Evolutionary conservation across 345 rosid genomes (phyloP).

Genomic region (Arabidopsis arenosa): DNA sequence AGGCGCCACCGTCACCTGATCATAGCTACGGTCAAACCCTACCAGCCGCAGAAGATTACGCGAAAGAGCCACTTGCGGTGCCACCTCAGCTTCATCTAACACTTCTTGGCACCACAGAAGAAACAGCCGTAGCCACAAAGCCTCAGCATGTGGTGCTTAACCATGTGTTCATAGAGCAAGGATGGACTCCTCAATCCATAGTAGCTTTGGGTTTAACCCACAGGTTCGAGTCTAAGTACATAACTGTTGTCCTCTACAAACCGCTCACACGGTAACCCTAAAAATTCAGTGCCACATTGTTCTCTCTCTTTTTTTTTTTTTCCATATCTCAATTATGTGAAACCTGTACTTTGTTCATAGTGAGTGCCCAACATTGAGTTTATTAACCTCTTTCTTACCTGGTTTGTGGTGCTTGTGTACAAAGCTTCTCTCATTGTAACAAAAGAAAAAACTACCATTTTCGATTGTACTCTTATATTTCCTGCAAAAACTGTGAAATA

Average conservation of each 20-base stretch:
- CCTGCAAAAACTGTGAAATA: neutral
- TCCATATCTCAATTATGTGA: conserved; percentile 18
- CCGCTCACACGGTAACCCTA: conserved; percentile 62
- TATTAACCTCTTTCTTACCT: conserved; percentile 9
- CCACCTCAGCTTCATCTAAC: conserved; percentile 81
- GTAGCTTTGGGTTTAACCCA: conserved; percentile 87
- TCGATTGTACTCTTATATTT: neutral
- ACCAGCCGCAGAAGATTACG: conserved; percentile 72
- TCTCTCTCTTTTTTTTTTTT: neutral
- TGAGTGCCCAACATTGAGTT: conserved; percentile 37
- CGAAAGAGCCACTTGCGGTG: conserved; percentile 71
- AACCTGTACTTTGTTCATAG: conserved; percentile 33
- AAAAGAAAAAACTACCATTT: conserved; percentile 13
- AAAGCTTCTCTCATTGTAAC: conserved; percentile 34
- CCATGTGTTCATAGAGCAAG: conserved; percentile 84
- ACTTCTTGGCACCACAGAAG: conserved; percentile 61
- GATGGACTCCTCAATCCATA: conserved; percentile 74
- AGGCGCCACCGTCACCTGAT: conserved; percentile 83
- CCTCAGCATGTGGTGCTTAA: conserved; percentile 90
- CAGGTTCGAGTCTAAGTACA: conserved; percentile 87
- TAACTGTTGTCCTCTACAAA: conserved; percentile 88
- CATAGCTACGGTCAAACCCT: conserved; percentile 67
- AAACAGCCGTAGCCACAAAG: conserved; percentile 51
- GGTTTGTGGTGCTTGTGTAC: conserved; percentile 35
- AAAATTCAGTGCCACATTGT: conserved; percentile 23